Conservation (phyloP, 2,329 filamentous ascomycete genomes). For the Trichoderma arundinaceum region DNA sequence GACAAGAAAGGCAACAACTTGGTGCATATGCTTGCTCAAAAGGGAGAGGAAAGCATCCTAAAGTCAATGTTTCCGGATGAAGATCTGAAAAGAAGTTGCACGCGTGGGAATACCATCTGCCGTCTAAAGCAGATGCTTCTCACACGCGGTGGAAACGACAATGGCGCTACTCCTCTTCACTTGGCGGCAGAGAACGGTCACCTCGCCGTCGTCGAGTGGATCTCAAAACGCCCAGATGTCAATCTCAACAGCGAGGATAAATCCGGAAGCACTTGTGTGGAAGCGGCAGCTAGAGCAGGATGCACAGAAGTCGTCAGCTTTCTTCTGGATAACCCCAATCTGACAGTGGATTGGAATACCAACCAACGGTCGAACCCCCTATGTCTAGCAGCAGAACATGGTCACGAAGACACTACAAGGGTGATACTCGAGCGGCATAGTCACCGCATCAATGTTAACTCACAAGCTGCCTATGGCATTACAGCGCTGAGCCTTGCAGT, state of each 20-base stretch:
- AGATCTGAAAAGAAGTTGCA: background rate
- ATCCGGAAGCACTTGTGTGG: slow-evolving; percentile 1
- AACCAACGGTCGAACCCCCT: background rate
- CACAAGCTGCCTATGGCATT: background rate
- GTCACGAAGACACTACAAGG: background rate
- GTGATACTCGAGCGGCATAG: background rate
- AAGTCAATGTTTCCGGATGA: background rate
- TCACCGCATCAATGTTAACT: background rate
- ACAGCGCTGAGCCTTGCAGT: background rate
- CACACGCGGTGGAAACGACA: slow-evolving; percentile 1
- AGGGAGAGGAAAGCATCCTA: background rate
- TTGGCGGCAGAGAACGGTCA: slow-evolving; percentile 12
- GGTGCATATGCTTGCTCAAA: slow-evolving; percentile 21
- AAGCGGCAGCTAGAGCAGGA: background rate
- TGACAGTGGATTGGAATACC: slow-evolving; percentile 13
- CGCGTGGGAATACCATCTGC: background rate
- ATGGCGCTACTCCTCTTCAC: slow-evolving; percentile 14
- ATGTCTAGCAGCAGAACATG: background rate
- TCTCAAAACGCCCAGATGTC: background rate
- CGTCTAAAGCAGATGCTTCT: slow-evolving; percentile 19
- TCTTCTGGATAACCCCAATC: background rate
- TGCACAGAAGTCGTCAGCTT: slow-evolving; percentile 8
- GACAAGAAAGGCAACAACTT: slow-evolving; percentile 16
- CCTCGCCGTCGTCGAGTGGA: slow-evolving; percentile 2
- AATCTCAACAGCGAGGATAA: background rate